Evolutionary conservation across 768 basidiomycete species (phyloP), one percentile per base, ranked within the genome.

Genomic region (Trametes gibbosa): DNA sequence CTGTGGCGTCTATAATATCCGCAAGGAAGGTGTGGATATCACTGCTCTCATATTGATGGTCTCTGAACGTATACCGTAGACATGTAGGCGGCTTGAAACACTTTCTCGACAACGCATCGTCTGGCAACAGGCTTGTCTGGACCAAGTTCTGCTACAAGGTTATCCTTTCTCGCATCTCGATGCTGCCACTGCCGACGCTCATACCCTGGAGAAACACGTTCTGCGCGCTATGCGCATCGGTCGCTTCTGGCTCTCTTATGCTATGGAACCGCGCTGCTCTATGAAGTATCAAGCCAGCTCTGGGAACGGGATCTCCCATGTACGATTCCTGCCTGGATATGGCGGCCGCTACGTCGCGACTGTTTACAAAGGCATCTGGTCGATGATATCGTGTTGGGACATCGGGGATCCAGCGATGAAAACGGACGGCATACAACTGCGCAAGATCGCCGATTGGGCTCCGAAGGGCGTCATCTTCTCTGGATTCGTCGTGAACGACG

Each of bases 321-420:
- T 87, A 16, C 79, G 75, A 14, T 83, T 89, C 63, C 55, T 87
- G 0, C 80, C 79, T 8, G 78, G 78, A 5, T 69, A 70, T 39
- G 76, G 70, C 1, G 76, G 74, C 7, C 72, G 68, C 43, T 77
- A 81, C 69, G 52, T 88, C 3, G 50, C 86, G 55, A 81, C 81
- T 7, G 75, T 84, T 9, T 84, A 83, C 3, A 81, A 81, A 59
- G 76, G 78, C 6, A 80, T 89, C 50, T 89, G 87, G 87, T 82
- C 83, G 40, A 73, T 76, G 17, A 63, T 88, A 47, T 74, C 77
- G 1, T 64, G 85, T 19, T 86, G 87, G 83, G 76, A 83, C 54
- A 63, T 82, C 23, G 70, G 58, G 12, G 25, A 42, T 9, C 42
- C 32, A 3, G 5, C 52, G 1, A 21, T 49, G 3, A 6, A 10